Evolutionary conservation across 345 rosid species (phyloP).

Genomic region (Chamaenerion angustifolium): DNA sequence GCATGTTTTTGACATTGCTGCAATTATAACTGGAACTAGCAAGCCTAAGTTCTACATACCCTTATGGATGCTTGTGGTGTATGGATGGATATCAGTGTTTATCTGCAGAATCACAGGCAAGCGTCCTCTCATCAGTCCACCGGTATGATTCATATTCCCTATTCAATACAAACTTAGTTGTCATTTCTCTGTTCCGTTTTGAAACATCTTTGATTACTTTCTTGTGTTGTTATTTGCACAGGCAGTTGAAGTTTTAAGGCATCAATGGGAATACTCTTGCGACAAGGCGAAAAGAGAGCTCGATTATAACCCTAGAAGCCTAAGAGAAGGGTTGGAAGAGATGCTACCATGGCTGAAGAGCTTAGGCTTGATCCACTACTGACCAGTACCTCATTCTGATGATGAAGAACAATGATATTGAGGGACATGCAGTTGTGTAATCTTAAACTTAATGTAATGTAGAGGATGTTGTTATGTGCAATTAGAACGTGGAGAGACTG

Average conservation of each 20-base stretch:
- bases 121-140: conserved; percentile 77
- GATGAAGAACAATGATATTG: too few relatives aligned
- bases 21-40: conserved; percentile 44
- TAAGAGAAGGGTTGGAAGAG: conserved; percentile 69
- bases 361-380: conserved; percentile 47
- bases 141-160: conserved; percentile 29
- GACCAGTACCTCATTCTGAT: conserved; percentile 1
- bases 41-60: conserved; percentile 59
- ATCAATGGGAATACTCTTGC: conserved; percentile 81
- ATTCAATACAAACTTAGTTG: too few relatives aligned
- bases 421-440: too few relatives aligned
- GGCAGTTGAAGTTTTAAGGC: conserved; percentile 59
- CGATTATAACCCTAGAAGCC: conserved; percentile 64
- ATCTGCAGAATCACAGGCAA: conserved; percentile 57
- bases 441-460: too few relatives aligned
- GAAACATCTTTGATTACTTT: not conserved
- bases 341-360: conserved; percentile 74
- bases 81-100: conserved; percentile 61
- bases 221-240: conserved; percentile 17
- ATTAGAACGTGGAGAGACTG: too few relatives aligned
- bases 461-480: too few relatives aligned
- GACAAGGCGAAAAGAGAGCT: conserved; percentile 70
- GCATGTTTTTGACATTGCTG: conserved; percentile 64
- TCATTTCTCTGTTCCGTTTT: too few relatives aligned
- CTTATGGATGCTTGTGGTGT: conserved; percentile 39